Conservation (phyloP, 257 asterid species). For the Nemophila menziesii region DNA sequence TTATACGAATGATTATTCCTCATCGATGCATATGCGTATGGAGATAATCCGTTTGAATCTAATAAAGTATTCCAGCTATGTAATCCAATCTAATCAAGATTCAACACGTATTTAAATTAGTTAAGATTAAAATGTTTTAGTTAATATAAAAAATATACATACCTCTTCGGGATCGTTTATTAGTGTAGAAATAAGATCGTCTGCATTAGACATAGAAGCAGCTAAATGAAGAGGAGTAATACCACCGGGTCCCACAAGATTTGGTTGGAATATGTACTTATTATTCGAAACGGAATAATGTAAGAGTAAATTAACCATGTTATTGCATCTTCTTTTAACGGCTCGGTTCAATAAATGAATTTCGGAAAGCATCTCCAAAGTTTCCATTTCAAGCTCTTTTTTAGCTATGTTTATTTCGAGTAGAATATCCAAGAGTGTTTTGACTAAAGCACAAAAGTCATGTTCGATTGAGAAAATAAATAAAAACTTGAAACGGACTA, state of each 20-base stretch:
- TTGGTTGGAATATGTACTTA: slow-evolving; percentile 46
- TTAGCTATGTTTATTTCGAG: slow-evolving; percentile 46
- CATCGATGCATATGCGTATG: slow-evolving; percentile 57
- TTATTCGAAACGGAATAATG: slow-evolving; percentile 28
- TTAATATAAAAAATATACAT: not conserved
- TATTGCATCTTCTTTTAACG: slow-evolving; percentile 47
- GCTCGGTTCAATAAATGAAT: slow-evolving; percentile 75
- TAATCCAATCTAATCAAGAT: slow-evolving; percentile 46
- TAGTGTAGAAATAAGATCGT: slow-evolving; percentile 54
- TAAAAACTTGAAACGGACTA: slow-evolving; percentile 59
- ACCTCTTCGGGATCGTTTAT: slow-evolving; percentile 79
- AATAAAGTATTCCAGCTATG: slow-evolving; percentile 53
- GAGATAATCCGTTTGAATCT: slow-evolving; percentile 71
- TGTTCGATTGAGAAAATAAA: slow-evolving; percentile 65
- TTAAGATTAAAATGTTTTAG: slow-evolving; percentile 1
- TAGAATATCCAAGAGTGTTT: slow-evolving; percentile 56
- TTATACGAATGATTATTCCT: slow-evolving; percentile 63
- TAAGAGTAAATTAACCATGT: slow-evolving; percentile 52
- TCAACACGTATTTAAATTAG: too few relatives aligned
- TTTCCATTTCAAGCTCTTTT: slow-evolving; percentile 36
- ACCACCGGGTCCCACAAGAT: slow-evolving; percentile 77
- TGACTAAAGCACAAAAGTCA: slow-evolving; percentile 58
- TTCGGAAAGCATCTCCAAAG: slow-evolving; percentile 61
- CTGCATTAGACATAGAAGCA: slow-evolving; percentile 51
- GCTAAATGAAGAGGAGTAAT: slow-evolving; percentile 78